These are phyloP conservation scores for Aspergillus olivimuriae DNA, from an alignment of 495 filamentous ascomycete species.

Conservation along the genomic window DNA sequence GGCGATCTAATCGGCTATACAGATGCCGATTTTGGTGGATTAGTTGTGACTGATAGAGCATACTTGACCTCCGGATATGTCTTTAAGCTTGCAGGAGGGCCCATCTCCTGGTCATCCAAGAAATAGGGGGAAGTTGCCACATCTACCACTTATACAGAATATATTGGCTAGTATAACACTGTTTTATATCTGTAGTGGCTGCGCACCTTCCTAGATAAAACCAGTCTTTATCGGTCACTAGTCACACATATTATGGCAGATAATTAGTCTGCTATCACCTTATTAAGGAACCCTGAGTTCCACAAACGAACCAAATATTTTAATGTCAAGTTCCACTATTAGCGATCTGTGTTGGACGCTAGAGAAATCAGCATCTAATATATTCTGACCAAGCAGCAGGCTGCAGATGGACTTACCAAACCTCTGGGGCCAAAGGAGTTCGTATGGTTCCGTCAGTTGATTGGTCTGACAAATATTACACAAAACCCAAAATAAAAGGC, in stretches of 20 bases:
- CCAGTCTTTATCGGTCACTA: conserved; percentile 9
- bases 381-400: conserved; percentile 12
- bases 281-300: conserved; percentile 10
- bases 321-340: conserved; percentile 17
- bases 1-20: conserved; percentile 2
- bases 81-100: conserved; percentile 1
- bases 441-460: neutral
- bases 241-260: conserved; percentile 13
- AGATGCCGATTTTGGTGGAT: conserved; percentile 1
- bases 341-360: conserved; percentile 8
- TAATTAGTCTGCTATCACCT: conserved; percentile 12
- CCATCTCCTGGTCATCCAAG: conserved; percentile 4
- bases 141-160: conserved; percentile 14
- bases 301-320: conserved; percentile 17
- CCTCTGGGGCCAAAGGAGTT: conserved; percentile 10
- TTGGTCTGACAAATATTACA: conserved; percentile 5
- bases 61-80: neutral
- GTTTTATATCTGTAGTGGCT: conserved; percentile 14
- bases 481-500: neutral
- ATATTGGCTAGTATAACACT: conserved; percentile 11
- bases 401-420: conserved; percentile 14
- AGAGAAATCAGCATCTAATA: conserved; percentile 13
- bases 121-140: conserved; percentile 14
- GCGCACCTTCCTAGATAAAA: conserved; percentile 10
- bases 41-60: conserved; percentile 1